Evolutionary conservation across 495 filamentous ascomycete species (phyloP).

Genomic region (Aspergillus homomorphus): DNA sequence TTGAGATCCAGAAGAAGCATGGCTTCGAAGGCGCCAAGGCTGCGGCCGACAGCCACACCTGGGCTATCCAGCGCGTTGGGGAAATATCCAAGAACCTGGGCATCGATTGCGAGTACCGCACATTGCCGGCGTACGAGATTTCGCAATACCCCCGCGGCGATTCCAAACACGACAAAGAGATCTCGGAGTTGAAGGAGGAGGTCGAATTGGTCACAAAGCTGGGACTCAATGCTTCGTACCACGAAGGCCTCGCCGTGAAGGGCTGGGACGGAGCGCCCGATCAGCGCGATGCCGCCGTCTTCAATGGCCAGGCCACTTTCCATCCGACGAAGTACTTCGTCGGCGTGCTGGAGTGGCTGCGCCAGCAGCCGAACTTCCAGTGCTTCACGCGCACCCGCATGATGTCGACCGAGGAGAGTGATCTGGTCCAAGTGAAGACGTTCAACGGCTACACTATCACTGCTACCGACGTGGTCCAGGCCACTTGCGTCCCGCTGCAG

Average conservation of each 20-base stretch:
- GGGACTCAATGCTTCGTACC: constrained; percentile 41
- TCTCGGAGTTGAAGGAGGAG: constrained; percentile 37
- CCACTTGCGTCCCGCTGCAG: constrained; percentile 55
- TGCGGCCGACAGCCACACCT: constrained; percentile 54
- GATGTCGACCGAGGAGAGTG: constrained; percentile 45
- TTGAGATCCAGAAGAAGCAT: constrained; percentile 49
- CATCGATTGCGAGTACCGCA: constrained; percentile 56
- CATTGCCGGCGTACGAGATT: constrained; percentile 45
- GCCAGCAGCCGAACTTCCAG: constrained; percentile 47
- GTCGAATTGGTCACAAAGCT: constrained; percentile 38
- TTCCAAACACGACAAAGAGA: constrained; percentile 39
- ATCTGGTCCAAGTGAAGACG: constrained; percentile 40
- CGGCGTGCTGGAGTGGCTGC: constrained; percentile 49
- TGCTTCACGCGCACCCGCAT: constrained; percentile 52
- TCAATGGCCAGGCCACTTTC: constrained; percentile 52
- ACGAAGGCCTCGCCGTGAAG: constrained; percentile 32
- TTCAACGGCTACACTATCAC: constrained; percentile 43
- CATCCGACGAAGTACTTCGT: constrained; percentile 56
- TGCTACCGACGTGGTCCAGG: constrained; percentile 49
- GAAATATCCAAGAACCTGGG: constrained; percentile 44
- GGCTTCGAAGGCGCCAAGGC: constrained; percentile 43
- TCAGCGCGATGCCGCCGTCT: constrained; percentile 49
- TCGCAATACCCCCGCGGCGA: constrained; percentile 34
- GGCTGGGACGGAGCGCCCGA: constrained; percentile 49
- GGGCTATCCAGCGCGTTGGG: constrained; percentile 49